A percentile compares a stretch with the other conserved stretches of the same genome.
phyloP scores from a whole-genome alignment of 2,329 filamentous ascomycete species.

The Leptographium wingfieldii region DNA sequence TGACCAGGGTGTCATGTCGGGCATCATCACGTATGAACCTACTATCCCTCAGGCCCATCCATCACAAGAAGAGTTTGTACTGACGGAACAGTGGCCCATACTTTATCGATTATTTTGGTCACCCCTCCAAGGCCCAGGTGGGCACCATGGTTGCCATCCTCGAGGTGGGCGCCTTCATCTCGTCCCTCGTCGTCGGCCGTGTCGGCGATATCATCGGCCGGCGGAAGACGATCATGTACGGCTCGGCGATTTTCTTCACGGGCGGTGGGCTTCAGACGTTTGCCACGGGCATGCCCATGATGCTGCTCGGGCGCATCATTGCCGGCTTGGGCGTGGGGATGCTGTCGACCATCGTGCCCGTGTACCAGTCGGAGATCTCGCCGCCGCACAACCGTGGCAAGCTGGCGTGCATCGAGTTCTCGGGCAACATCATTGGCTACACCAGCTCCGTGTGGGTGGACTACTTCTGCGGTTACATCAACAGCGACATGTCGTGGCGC shows the following conservation, averaged over 20 bases:
- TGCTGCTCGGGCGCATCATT: slow-evolving; percentile 72
- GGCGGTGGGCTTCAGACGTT: slow-evolving; percentile 79
- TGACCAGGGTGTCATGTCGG: slow-evolving; percentile 82
- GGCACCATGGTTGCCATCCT: slow-evolving; percentile 97
- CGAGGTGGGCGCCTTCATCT: slow-evolving; percentile 83
- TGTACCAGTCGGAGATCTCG: slow-evolving; percentile 91
- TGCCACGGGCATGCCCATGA: slow-evolving; percentile 75
- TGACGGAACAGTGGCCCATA: slow-evolving; percentile 52
- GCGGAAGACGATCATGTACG: slow-evolving; percentile 82
- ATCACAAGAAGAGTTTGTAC: neutral
- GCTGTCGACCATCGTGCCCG: slow-evolving; percentile 81
- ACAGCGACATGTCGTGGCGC: slow-evolving; percentile 79
- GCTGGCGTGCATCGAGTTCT: slow-evolving; percentile 94
- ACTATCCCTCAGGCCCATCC: slow-evolving; percentile 3
- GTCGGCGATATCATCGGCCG: slow-evolving; percentile 88
- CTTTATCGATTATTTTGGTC: slow-evolving; percentile 86
- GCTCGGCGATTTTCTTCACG: slow-evolving; percentile 73
- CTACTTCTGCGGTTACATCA: slow-evolving; percentile 88
- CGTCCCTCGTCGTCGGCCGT: slow-evolving; percentile 73
- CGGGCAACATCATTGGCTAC: slow-evolving; percentile 92
- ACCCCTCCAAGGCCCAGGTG: slow-evolving; percentile 75
- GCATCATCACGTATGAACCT: slow-evolving; percentile 48
- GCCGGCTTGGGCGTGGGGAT: slow-evolving; percentile 80
- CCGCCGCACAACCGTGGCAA: slow-evolving; percentile 93
- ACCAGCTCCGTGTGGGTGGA: slow-evolving; percentile 97